These are phyloP conservation scores for Erythrobasidium hasegawianum DNA, from an alignment of 1,284 basidiomycete species.

Conservation along the genomic window DNA sequence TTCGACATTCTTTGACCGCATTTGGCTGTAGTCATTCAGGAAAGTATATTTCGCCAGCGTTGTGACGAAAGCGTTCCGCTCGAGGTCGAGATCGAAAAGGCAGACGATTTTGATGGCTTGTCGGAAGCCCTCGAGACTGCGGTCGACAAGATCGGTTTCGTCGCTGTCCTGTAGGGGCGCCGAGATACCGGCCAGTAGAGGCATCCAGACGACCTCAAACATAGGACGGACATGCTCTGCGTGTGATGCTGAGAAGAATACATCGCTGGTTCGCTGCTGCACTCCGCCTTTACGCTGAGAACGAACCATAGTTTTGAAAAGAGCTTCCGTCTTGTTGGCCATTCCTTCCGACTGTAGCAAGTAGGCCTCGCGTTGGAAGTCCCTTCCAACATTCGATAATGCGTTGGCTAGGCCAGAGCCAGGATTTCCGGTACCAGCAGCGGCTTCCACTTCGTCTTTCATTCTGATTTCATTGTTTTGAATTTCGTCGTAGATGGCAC, in stretches of 20 bases:
- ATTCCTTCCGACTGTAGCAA: conserved; percentile 89
- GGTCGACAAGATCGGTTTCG: conserved; percentile 81
- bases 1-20: conserved; percentile 98
- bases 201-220: conserved; percentile 98
- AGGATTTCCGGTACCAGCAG: conserved; percentile 53
- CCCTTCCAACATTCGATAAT: conserved; percentile 80
- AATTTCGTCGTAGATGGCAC: conserved; percentile 81
- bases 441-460: conserved; percentile 86
- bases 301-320: conserved; percentile 84
- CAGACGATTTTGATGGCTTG: conserved; percentile 88
- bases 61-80: conserved; percentile 95
- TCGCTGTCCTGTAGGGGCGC: conserved; percentile 73
- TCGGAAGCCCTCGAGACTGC: conserved; percentile 92
- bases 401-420: conserved; percentile 69
- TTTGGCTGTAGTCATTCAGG: conserved; percentile 91
- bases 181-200: conserved; percentile 87
- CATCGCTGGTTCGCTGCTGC: conserved; percentile 59
- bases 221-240: conserved; percentile 92
- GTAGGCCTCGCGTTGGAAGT: conserved; percentile 90
- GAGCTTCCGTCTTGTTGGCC: conserved; percentile 86
- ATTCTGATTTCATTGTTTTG: conserved; percentile 87
- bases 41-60: conserved; percentile 96
- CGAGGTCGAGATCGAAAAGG: conserved; percentile 90
- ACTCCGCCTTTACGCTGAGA: conserved; percentile 70
- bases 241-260: conserved; percentile 91